phyloP scores from a whole-genome alignment of 2,329 filamentous ascomycete species.

The Davidsoniella virescens region DNA sequence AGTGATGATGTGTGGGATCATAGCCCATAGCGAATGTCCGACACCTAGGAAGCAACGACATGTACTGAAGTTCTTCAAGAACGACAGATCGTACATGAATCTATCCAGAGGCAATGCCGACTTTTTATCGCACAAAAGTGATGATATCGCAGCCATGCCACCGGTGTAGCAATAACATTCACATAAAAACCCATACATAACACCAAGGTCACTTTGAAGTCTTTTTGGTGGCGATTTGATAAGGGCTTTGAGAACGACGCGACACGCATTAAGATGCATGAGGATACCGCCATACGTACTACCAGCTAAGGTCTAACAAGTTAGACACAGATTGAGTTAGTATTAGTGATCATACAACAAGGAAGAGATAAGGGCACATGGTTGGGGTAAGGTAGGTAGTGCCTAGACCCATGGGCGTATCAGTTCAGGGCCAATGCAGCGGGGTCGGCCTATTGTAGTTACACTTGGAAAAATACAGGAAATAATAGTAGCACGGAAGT shows the following conservation, averaged over 20 bases:
- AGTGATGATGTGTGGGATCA: conserved; percentile 9
- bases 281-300: conserved; percentile 7
- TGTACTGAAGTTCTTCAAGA: conserved; percentile 2
- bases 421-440: too few species aligned
- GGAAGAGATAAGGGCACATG: neutral
- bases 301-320: conserved; percentile 8
- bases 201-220: neutral
- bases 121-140: conserved; percentile 3
- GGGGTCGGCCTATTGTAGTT: too few species aligned
- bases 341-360: neutral
- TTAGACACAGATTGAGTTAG: neutral
- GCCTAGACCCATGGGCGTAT: too few species aligned
- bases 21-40: conserved; percentile 9
- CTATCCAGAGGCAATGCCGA: conserved; percentile 7
- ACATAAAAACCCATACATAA: conserved; percentile 12
- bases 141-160: conserved; percentile 3
- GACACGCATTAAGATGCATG: conserved; percentile 10
- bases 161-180: conserved; percentile 10
- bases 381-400: neutral
- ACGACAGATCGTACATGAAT: conserved; percentile 9
- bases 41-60: conserved; percentile 8
- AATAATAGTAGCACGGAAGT: too few species aligned
- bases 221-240: neutral
- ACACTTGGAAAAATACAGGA: too few species aligned
- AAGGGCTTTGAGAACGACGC: conserved; percentile 2